Conservation (phyloP, 1,284 basidiomycete genomes). For the Hemileia vastatrix region DNA sequence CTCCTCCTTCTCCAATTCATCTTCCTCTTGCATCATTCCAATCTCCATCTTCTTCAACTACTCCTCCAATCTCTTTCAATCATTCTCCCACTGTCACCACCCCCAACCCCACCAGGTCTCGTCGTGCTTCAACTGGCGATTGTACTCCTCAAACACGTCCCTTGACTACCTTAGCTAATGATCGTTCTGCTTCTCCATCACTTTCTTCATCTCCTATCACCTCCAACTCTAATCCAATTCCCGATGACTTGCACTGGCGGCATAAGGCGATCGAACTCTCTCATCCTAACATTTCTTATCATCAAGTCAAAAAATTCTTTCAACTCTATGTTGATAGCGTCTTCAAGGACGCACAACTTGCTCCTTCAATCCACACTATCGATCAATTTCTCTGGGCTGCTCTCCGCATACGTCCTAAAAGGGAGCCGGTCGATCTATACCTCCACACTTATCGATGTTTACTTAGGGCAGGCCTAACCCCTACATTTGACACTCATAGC, state of each 20-base stretch:
- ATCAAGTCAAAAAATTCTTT: no score
- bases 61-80: slow-evolving; percentile 3
- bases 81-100: background rate
- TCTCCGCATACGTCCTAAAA: no score
- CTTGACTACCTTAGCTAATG: background rate
- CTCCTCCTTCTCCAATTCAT: slow-evolving; percentile 24
- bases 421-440: no score
- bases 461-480: no score
- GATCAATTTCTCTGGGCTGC: no score
- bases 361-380: no score
- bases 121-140: no score
- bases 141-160: background rate
- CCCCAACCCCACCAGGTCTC: no score
- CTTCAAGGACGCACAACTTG: no score
- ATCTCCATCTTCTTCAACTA: background rate
- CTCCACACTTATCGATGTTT: no score
- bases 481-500: slow-evolving; percentile 20
- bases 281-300: no score
- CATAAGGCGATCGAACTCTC: no score
- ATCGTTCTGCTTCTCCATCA: background rate
- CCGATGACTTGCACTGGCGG: slow-evolving; percentile 6
- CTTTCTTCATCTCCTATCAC: background rate
- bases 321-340: slow-evolving; percentile 7
- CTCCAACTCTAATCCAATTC: slow-evolving; percentile 17
- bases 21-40: slow-evolving; percentile 8